Evolutionary conservation across 768 basidiomycete species (phyloP).

Genomic region (Suillus decipiens): DNA sequence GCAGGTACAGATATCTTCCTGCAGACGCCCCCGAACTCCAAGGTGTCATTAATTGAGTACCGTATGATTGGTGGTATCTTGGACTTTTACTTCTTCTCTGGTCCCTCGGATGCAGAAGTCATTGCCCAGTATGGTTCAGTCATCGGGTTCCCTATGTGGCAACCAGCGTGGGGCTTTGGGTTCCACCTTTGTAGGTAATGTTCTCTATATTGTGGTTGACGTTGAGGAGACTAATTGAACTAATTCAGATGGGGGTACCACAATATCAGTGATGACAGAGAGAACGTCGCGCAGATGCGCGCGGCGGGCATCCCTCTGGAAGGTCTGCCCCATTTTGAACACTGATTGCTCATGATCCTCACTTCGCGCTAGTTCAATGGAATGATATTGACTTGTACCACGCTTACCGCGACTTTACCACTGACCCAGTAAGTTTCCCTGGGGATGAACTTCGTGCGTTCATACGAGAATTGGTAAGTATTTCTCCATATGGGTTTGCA

Average conservation of each 20-base stretch:
- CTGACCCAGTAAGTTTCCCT: constrained; percentile 66
- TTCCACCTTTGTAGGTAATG: constrained; percentile 70
- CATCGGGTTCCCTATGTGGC: constrained; percentile 71
- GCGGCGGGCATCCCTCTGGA: constrained; percentile 78
- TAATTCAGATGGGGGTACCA: constrained; percentile 48
- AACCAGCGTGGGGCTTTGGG: constrained; percentile 76
- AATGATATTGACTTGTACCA: constrained; percentile 78
- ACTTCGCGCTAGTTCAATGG: constrained; percentile 58
- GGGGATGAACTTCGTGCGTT: constrained; percentile 52
- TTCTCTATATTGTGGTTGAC: neutral
- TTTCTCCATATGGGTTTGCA: neutral
- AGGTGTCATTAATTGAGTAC: constrained; percentile 69
- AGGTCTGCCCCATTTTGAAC: constrained; percentile 37
- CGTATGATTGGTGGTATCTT: constrained; percentile 73
- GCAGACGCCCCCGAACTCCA: constrained; percentile 53
- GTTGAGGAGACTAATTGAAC: constrained; percentile 5
- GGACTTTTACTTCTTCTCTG: constrained; percentile 79
- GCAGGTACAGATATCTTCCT: constrained; percentile 74
- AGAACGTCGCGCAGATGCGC: constrained; percentile 58
- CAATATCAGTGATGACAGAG: constrained; percentile 56
- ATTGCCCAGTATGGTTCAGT: constrained; percentile 69
- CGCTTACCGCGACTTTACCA: constrained; percentile 67
- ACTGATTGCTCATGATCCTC: constrained; percentile 2
- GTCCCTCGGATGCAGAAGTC: constrained; percentile 50
- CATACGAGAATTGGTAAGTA: constrained; percentile 56